phyloP scores from a whole-genome alignment of 495 filamentous ascomycete species.

The Thozetella sp. region DNA sequence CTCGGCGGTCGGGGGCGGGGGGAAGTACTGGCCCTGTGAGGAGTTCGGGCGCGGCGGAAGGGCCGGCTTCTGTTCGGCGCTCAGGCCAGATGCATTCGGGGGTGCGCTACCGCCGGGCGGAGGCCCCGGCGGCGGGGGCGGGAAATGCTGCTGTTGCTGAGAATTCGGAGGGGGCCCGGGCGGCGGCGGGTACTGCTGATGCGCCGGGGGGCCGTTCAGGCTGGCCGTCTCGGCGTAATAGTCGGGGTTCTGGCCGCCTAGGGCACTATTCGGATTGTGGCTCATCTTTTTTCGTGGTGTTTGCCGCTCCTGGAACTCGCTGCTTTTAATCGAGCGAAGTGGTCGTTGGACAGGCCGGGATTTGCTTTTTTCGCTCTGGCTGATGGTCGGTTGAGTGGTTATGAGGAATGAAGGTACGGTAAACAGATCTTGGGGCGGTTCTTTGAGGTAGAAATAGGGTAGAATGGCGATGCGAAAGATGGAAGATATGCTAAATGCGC shows the following conservation, averaged over 20 bases:
- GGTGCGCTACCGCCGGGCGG: not conserved
- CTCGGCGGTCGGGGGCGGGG: not conserved
- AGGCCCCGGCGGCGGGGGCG: not conserved
- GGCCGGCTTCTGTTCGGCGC: not conserved
- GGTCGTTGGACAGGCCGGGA: not conserved
- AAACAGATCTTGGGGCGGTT: too few relatives aligned
- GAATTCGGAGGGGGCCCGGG: not conserved
- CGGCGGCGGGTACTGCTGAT: conserved; percentile 2
- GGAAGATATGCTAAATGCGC: not conserved
- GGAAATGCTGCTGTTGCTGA: conserved; percentile 4
- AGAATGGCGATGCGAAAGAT: not conserved
- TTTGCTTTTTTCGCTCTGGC: too few relatives aligned
- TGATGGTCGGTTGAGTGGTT: too few relatives aligned
- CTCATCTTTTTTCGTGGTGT: not conserved
- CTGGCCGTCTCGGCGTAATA: conserved; percentile 19
- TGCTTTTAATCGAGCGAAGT: not conserved
- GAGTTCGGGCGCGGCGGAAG: not conserved
- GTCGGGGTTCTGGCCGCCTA: conserved; percentile 12
- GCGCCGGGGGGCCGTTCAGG: not conserved
- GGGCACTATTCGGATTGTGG: not conserved
- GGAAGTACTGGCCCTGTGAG: conserved; percentile 1
- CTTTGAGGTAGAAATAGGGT: not conserved
- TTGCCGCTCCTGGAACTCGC: not conserved
- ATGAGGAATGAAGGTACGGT: too few relatives aligned
- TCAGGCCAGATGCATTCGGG: not conserved